These are phyloP conservation scores for Ajuga chamaepitys DNA, from an alignment of 257 asterid genomes.

Conservation along the genomic window DNA sequence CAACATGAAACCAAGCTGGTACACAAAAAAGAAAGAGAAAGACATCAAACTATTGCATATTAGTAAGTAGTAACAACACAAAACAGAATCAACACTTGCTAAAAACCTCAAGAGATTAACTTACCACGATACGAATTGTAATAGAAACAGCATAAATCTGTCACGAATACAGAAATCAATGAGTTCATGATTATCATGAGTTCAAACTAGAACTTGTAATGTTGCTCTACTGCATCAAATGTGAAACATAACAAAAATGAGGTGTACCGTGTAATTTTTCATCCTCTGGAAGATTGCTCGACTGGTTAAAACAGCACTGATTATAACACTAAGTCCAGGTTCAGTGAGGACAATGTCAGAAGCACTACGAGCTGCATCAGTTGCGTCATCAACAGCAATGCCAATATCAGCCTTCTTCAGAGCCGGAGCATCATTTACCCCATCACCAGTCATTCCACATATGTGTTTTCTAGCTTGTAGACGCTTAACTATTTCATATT, in stretches of 20 bases:
- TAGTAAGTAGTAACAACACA: background rate
- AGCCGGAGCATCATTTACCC: slow-evolving; percentile 98
- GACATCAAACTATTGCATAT: slow-evolving; percentile 5
- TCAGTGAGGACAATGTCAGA: slow-evolving; percentile 97
- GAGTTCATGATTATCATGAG: slow-evolving; percentile 10
- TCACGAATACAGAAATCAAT: slow-evolving; percentile 1
- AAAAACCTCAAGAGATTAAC: slow-evolving; percentile 17
- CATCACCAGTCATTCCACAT: slow-evolving; percentile 99
- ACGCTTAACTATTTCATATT: slow-evolving; percentile 92
- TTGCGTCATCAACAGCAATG: slow-evolving; percentile 96
- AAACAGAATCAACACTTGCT: background rate
- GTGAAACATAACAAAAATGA: background rate
- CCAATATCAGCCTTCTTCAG: slow-evolving; percentile 95
- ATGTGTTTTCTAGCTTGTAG: slow-evolving; percentile 93
- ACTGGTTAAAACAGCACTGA: slow-evolving; percentile 94
- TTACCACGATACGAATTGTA: slow-evolving; percentile 94
- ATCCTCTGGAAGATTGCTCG: slow-evolving; percentile 96
- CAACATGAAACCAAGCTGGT: slow-evolving; percentile 81
- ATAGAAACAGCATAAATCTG: slow-evolving; percentile 96
- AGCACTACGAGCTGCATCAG: slow-evolving; percentile 99
- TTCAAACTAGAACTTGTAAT: background rate
- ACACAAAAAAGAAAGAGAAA: slow-evolving; percentile 10
- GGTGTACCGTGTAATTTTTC: slow-evolving; percentile 88
- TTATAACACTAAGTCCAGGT: slow-evolving; percentile 95
- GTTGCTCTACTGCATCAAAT: background rate